phyloP scores from a whole-genome alignment of 352 stramenopile species.

The Globisporangium carolinianum region DNA sequence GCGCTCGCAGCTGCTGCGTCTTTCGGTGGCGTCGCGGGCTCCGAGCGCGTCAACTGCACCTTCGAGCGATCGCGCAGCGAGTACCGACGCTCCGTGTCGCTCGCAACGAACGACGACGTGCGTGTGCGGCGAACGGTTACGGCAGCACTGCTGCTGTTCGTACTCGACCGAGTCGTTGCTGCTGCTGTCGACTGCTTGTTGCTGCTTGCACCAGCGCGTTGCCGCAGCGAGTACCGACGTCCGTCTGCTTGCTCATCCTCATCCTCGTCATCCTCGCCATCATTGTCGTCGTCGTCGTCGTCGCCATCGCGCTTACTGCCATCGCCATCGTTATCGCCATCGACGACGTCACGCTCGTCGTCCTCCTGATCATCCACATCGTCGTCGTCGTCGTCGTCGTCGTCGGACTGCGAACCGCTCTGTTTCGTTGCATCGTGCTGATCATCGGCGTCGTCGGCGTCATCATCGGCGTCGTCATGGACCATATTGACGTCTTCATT shows the following conservation, averaged over 20 bases:
- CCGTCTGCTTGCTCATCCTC: constrained; percentile 6
- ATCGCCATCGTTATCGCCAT: constrained; percentile 22
- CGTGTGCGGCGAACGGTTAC: constrained; percentile 3
- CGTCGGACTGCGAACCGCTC: constrained; percentile 8
- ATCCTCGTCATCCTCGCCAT: constrained; percentile 2
- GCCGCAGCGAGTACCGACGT: constrained; percentile 9
- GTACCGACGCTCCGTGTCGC: constrained; percentile 41
- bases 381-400: constrained; percentile 21
- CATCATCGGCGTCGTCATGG: no score
- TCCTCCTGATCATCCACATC: constrained; percentile 13
- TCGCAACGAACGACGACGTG: constrained; percentile 12
- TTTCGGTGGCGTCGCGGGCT: constrained; percentile 17
- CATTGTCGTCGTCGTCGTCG: constrained; percentile 13
- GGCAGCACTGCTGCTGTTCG: neutral
- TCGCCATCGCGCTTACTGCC: constrained; percentile 12
- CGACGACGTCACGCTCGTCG: constrained; percentile 10
- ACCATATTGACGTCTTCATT: no score
- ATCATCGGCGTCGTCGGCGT: no score
- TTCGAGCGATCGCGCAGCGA: constrained; percentile 70
- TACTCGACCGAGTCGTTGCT: constrained; percentile 9
- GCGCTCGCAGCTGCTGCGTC: constrained; percentile 26
- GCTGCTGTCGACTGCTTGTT: constrained; percentile 13
- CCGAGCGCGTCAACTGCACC: constrained; percentile 19
- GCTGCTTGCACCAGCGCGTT: constrained; percentile 11
- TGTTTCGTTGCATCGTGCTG: constrained; percentile 10